A percentile compares a stretch with the other conserved stretches of the same genome.
Evolutionary conservation across 164 flowering plant species (phyloP).

Genomic region (Magnolia sinica): DNA sequence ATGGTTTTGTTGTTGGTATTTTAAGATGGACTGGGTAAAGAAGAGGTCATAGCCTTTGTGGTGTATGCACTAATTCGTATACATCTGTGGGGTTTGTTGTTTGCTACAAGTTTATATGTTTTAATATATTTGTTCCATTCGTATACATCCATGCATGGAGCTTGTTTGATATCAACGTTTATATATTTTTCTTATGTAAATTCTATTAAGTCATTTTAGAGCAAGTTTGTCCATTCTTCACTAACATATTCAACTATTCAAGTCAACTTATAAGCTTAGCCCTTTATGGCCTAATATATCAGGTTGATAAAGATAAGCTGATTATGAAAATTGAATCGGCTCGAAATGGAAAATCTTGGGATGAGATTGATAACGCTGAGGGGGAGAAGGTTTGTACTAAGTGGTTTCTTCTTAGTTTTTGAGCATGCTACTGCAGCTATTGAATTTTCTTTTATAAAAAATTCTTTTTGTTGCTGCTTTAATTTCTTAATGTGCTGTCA

Average conservation of each 20-base stretch:
- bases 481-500: background rate
- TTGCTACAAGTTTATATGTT: background rate
- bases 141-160: background rate
- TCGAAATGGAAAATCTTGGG: constrained; percentile 75
- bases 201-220: background rate
- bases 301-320: constrained; percentile 88
- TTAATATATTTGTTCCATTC: no score
- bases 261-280: background rate
- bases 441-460: background rate
- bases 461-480: background rate
- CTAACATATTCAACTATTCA: no score
- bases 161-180: no score
- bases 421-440: background rate
- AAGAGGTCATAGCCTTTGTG: no score
- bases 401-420: background rate
- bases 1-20: no score
- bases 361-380: constrained; percentile 54
- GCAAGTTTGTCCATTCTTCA: background rate
- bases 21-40: background rate
- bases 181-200: background rate
- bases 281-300: background rate
- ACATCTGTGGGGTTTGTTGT: background rate
- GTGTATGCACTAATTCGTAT: background rate
- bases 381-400: constrained; percentile 45
- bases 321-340: constrained; percentile 72